Base-by-base conservation (phyloP, 352 stramenopile genomes). In the Halophytophthora batemanensis region DNA sequence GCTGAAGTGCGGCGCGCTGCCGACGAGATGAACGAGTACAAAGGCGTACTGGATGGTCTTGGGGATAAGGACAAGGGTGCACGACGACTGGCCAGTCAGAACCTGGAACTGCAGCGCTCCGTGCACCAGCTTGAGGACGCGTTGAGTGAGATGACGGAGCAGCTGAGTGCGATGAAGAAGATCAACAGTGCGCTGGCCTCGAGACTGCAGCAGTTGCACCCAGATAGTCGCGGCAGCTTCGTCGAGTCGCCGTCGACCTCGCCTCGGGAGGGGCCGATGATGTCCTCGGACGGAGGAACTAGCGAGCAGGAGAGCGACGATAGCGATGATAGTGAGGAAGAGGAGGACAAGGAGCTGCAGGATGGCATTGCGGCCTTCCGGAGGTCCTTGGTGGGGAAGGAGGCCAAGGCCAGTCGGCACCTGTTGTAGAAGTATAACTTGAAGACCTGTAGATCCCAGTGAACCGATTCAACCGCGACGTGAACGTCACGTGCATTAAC, bases 111-210 rank as follows among this genome's bases (percentile, higher is more conserved):
- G 5, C 76, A 90, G 56, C 73, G 77, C 4, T 74, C 82, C 15
- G 67, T 93, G n/a, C 68, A 89, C 25, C 70, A 91, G 53, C 59
- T 91, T 11, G 86, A 77, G 3, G 78, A 91, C 53, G 81, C 76
- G 11, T 56, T 93, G 14, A 77, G 76, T 37, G 81, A 89, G 33
- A 69, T 72, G 0, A 71, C 69, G n/a, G 78, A 90, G 50, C 82
- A 93, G 56, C 56, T 90, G 36, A 55, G 61, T n/a, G 77, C 77
- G 3, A 71, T 84, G 21, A 87, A 86, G 65, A 77, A 77, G 46
- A 87, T 91, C 50, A 93, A 93, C 50, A 67, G 61, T 29, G 74
- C 82, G 21, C 61, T 93, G n/a, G 67, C 85, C 15, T 69, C 71
- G 18, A 81, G 77, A 47, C 71, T 93, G 35, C 70, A 85, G 56